Evolutionary conservation across 352 stramenopile species (phyloP), one percentile per base, ranked within the genome.

Genomic region (Pythium aphanidermatum): DNA sequence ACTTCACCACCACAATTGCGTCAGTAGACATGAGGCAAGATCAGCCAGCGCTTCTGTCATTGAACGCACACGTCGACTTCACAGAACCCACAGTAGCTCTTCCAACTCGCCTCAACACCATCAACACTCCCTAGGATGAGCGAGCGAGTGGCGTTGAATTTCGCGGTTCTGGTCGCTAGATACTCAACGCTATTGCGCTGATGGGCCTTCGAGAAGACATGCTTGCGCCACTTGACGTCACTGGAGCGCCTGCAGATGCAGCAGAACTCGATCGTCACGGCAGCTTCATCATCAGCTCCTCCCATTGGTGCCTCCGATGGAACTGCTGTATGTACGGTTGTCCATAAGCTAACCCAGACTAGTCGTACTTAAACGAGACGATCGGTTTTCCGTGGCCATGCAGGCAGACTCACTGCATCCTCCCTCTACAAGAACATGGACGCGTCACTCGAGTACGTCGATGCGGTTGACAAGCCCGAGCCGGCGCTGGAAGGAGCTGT

Each of bases 201-300:
- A 56, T 90, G 78, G 14, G 32, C 45, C n/a, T 58, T 66, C 12
- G 67, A 72, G 59, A 80, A 90, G 16, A 82, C 63, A 52, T 90
- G 78, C 49, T 81, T 82, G 37, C 54, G 61, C 73, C 75, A 90
- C 58, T 80, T 81, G 26, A 66, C 40, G 25, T 71, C 51, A 49
- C 71, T 85, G 24, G 75, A 86, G 51, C 64, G 68, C 23, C 73
- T 63, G 53, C 74, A 90, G 17, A 75, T 59, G 38, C 51, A 25
- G 58, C 76, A 89, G 40, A 57, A 89, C 19, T n/a, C n/a, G n/a
- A n/a, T n/a, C n/a, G 71, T 57, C 41, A 55, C 49, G 36, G 77
- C 59, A 12, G 54, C 47, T 31, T 64, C 67, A 7, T 40, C 43
- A 32, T 72, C 66, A 30, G 44, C 32, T 33, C 10, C 25, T 38